A percentile compares a stretch with the other conserved stretches of the same genome.
These are phyloP conservation scores for Scedosporium minutisporum DNA, from an alignment of 2,329 filamentous ascomycete genomes.

Conservation along the genomic window DNA sequence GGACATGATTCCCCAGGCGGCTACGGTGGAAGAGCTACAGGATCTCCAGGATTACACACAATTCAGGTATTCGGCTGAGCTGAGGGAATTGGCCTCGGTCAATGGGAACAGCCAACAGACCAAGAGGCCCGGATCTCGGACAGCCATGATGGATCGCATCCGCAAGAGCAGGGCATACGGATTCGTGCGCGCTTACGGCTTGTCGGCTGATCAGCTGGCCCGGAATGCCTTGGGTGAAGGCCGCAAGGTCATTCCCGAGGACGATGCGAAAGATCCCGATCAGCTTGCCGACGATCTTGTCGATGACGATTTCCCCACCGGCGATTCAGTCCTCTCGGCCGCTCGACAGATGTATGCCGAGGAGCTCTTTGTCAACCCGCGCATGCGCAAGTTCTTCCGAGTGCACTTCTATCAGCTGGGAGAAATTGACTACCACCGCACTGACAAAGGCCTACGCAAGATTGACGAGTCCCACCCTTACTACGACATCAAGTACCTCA, in stretches of 20 bases:
- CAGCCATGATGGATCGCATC: conserved; percentile 73
- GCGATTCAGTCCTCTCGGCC: conserved; percentile 64
- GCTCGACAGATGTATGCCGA: conserved; percentile 85
- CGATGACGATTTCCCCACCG: conserved; percentile 64
- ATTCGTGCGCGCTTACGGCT: conserved; percentile 82
- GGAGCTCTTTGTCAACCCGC: conserved; percentile 78
- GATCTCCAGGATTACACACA: conserved; percentile 95
- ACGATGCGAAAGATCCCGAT: conserved; percentile 68
- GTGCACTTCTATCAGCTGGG: conserved; percentile 75
- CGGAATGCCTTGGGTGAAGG: conserved; percentile 74
- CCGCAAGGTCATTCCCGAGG: conserved; percentile 74
- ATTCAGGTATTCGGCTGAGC: conserved; percentile 77
- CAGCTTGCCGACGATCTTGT: conserved; percentile 77
- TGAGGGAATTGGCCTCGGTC: conserved; percentile 67
- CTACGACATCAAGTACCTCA: conserved; percentile 95
- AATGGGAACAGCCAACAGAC: conserved; percentile 50
- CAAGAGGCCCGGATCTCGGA: conserved; percentile 76
- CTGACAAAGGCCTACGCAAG: conserved; percentile 84
- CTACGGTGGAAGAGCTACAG: conserved; percentile 89
- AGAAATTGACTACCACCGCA: conserved; percentile 77
- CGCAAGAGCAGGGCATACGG: conserved; percentile 70
- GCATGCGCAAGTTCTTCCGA: conserved; percentile 80
- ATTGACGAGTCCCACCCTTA: conserved; percentile 94
- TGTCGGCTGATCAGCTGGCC: conserved; percentile 79
- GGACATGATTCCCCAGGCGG: conserved; percentile 69